Evolutionary conservation across 2,329 filamentous ascomycete genomes (phyloP).

Genomic region (Sphaerulina musiva): DNA sequence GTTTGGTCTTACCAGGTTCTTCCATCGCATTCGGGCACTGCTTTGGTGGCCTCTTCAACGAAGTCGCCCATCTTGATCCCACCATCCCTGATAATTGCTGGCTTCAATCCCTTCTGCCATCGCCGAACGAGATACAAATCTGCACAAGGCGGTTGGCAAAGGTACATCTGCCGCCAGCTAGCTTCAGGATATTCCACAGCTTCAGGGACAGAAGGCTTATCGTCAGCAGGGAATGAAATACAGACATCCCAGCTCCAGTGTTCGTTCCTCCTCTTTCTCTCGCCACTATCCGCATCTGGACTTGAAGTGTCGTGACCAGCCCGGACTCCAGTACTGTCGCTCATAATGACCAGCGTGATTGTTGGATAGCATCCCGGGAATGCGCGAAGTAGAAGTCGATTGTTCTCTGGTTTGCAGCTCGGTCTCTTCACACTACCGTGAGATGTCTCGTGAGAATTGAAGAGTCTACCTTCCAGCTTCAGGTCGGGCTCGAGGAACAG

Average conservation of each 20-base stretch:
- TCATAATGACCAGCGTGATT: slow-evolving; percentile 29
- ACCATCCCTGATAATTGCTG: slow-evolving; percentile 24
- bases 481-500: slow-evolving; percentile 35
- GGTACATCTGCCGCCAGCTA: slow-evolving; percentile 33
- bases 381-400: slow-evolving; percentile 31
- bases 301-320: background rate
- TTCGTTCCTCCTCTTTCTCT: slow-evolving; percentile 16
- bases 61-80: slow-evolving; percentile 34
- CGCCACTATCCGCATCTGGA: background rate
- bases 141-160: slow-evolving; percentile 32
- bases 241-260: slow-evolving; percentile 33
- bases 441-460: slow-evolving; percentile 18
- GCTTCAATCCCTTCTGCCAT: slow-evolving; percentile 25
- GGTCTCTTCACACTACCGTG: slow-evolving; percentile 16
- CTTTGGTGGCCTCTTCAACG: slow-evolving; percentile 24
- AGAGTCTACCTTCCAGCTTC: slow-evolving; percentile 25
- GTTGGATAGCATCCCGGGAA: slow-evolving; percentile 33
- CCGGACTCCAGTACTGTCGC: slow-evolving; percentile 15
- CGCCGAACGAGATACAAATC: slow-evolving; percentile 29
- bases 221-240: slow-evolving; percentile 29
- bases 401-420: slow-evolving; percentile 32
- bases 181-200: slow-evolving; percentile 29
- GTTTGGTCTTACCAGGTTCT: slow-evolving; percentile 16
- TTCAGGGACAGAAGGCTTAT: slow-evolving; percentile 13
- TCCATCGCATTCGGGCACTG: slow-evolving; percentile 15